A percentile compares a stretch with the other conserved stretches of the same genome.
Evolutionary conservation across 2,329 filamentous ascomycete species (phyloP).

Genomic region (Cytospora schulzeri): DNA sequence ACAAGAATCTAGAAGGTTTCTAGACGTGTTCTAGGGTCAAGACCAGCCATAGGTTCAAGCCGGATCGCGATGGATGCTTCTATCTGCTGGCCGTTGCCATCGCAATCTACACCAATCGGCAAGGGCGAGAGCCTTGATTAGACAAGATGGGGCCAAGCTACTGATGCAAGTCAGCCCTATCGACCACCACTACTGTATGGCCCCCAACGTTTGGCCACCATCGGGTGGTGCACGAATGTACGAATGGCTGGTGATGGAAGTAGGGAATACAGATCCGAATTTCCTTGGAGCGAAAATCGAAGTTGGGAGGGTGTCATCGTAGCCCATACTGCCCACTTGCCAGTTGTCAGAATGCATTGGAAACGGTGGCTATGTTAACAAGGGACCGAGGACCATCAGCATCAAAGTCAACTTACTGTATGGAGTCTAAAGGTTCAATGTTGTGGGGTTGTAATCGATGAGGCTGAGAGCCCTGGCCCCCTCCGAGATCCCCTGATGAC

Average conservation of each 20-base stretch:
- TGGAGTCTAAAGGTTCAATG: background rate
- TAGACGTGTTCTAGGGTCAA: background rate
- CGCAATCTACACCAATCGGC: background rate
- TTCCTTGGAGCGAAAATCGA: background rate
- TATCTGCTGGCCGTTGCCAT: background rate
- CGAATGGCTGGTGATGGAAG: background rate
- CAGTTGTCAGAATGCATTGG: too few species aligned
- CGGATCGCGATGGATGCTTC: background rate
- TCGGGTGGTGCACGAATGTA: background rate
- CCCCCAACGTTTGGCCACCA: conserved; percentile 6
- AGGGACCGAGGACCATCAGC: background rate
- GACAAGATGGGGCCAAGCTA: background rate
- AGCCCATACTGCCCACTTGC: background rate
- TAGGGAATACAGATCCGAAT: too few species aligned
- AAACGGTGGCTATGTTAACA: background rate
- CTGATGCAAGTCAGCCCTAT: conserved; percentile 6
- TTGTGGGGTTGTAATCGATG: background rate
- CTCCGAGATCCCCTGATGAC: too few species aligned
- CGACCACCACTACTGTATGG: conserved; percentile 15
- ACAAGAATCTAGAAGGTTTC: background rate
- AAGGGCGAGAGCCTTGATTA: conserved; percentile 2
- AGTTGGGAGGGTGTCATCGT: background rate
- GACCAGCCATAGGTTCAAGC: conserved; percentile 2
- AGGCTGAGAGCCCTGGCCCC: background rate
- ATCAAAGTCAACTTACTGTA: too few species aligned